Base-by-base conservation (phyloP, 768 basidiomycete genomes). In the Leccinum subgranulosum region DNA sequence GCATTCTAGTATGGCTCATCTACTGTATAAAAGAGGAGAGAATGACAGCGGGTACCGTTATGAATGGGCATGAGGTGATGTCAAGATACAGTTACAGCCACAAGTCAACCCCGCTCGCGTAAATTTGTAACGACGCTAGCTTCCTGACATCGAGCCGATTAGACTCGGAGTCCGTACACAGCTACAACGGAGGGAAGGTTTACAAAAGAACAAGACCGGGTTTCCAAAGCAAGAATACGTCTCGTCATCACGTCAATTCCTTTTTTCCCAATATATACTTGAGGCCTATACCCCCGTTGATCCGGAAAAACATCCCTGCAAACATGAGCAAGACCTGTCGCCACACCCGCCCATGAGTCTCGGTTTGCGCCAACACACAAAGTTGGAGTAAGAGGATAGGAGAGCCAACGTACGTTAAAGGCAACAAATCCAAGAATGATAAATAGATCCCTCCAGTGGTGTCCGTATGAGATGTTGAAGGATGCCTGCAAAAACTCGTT, bases 391-490 rank as follows among this genome's bases (percentile, higher is more conserved):
- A 21, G 21, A 29, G 1, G 15, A 23, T 9, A 29, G 2, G 23
- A n/a, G 29, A 1, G 10, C 0, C 23, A 29, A 43, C 62, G 29
- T 55, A 82, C 80, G 48, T 86, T 85, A 63, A 84, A 79, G 2
- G 68, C 57, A n/a, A 45, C 8, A 43, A 51, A 79, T 58, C 46
- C 59, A 6, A 62, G 17, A 17, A 53, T n/a, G 49, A 65, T 15
- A 11, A 39, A 54, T 12, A 64, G 17, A 28, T 64, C 57, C 47
- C 54, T 62, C 64, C 57, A 59, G 2, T 43, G 50, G 6, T 53
- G 47, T 10, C 23, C 47, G 15, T 62, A 62, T 14, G 54, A 54
- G 6, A 64, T 36, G 23, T 56, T 54, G 43, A 52, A 54, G 3
- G 4, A 19, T n/a, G 28, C 19, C 14, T 46, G 49, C 51, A 61